Base-by-base conservation (phyloP, 352 stramenopile species). In the Pythium rhizo-oryzae region DNA sequence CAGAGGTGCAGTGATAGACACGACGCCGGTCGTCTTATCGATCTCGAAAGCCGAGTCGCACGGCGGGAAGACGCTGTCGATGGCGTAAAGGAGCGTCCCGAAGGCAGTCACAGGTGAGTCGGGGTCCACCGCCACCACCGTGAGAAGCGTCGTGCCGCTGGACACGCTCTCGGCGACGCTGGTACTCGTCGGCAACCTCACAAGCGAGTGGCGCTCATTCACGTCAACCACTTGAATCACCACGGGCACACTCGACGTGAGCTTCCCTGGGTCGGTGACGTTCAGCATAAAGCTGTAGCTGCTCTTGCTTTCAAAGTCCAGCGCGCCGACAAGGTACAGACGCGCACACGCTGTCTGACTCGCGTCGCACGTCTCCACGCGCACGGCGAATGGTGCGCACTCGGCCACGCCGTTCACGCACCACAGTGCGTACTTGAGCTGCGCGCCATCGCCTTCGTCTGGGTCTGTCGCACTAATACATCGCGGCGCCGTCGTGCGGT, bases 131-230 rank as follows among this genome's bases (percentile, higher is more conserved):
- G 70, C 72, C 1, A 47, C 69, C 41, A 78, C 39, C 6, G 57
- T 77, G 11, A 85, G 70, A 1, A 90, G 41, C 4, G 72, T 53
- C 5, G 68, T 76, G 4, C 62, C 70, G 16, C 76, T 28, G 0
- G 56, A 54, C 0, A 62, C 56, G 39, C 79, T 83, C 69, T 90
- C 81, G 8, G 50, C 8, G 9, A 88, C 39, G 44, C 67, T 79
- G 23, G 69, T 46, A 4, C 57, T 67, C 2, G 39, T 41, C 24
- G 72, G 67, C 15, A 85, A 78, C 8, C 30, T 53, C 19, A 74
- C 52, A 19, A 87, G 80, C 18, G 57, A 65, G n/a, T 87, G 81
- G 0, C 62, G 19, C 35, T 90, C 81, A 41, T 90, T 90, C 41
- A 88, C 73, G 47, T 90, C 79, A 19, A 71, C 53, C 21, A 90